Conservation (phyloP, 805 yeast species). For the Clavispora asparagi region DNA sequence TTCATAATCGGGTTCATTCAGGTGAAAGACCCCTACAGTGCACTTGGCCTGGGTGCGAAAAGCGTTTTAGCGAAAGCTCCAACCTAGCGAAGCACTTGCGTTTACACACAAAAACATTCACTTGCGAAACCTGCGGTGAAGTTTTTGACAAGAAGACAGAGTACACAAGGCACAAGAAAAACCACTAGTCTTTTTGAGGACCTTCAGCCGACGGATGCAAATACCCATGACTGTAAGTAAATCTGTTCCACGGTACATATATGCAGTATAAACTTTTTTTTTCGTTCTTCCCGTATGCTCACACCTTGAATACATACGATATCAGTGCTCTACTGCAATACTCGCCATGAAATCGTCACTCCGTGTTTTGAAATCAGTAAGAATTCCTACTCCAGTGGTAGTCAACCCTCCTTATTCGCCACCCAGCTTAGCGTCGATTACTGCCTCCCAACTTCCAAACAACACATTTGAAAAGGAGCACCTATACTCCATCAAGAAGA, state of each 20-base stretch:
- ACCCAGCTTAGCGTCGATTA: slow-evolving; percentile 20
- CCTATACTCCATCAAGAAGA: slow-evolving; percentile 41
- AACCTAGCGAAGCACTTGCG: slow-evolving; percentile 85
- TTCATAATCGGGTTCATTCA: slow-evolving; percentile 81
- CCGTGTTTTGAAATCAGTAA: slow-evolving; percentile 18
- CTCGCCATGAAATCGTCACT: slow-evolving; percentile 22
- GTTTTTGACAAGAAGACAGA: slow-evolving; percentile 45
- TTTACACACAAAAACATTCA: slow-evolving; percentile 56
- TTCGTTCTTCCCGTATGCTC: neutral
- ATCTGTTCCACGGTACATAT: neutral
- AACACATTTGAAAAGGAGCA: slow-evolving; percentile 30
- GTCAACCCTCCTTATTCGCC: slow-evolving; percentile 19
- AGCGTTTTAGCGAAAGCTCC: slow-evolving; percentile 82
- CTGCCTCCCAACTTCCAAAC: slow-evolving; percentile 14
- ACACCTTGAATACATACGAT: neutral
- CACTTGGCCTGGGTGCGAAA: slow-evolving; percentile 74
- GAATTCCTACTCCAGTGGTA: slow-evolving; percentile 15
- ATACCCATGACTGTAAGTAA: neutral
- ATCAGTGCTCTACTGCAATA: neutral
- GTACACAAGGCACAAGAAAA: slow-evolving; percentile 33
- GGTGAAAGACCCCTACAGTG: slow-evolving; percentile 87
- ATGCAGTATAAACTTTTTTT: neutral
- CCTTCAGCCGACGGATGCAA: neutral
- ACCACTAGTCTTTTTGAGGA: neutral
- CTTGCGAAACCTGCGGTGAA: slow-evolving; percentile 49